These are phyloP conservation scores for Ophiostoma quercus DNA, from an alignment of 2,329 filamentous ascomycete species.

Conservation along the genomic window DNA sequence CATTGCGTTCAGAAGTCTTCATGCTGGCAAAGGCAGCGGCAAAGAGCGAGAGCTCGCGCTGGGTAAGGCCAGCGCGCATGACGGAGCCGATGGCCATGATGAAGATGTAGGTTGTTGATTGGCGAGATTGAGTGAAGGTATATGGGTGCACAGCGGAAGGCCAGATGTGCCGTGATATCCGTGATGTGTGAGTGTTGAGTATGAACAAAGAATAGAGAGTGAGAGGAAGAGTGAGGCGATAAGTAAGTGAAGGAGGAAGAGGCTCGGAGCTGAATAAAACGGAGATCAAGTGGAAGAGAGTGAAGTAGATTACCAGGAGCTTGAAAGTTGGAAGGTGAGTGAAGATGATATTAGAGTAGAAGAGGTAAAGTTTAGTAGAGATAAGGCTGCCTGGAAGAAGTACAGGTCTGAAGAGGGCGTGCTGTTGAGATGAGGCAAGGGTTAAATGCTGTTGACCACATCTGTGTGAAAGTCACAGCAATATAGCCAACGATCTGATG, in stretches of 20 bases:
- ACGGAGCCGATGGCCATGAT: not conserved
- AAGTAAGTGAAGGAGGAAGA: not conserved
- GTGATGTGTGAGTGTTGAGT: not conserved
- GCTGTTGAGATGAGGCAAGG: not conserved
- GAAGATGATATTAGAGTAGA: too few relatives aligned
- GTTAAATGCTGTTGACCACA: not conserved
- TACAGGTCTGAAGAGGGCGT: not conserved
- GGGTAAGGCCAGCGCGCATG: conserved; percentile 19
- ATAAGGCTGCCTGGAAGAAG: too few relatives aligned
- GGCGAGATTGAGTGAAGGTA: not conserved
- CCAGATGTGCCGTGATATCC: not conserved
- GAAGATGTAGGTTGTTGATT: not conserved
- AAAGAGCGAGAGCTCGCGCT: conserved; percentile 24
- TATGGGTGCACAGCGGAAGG: not conserved
- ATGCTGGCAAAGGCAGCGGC: conserved; percentile 23
- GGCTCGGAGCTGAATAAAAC: not conserved
- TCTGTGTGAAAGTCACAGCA: not conserved
- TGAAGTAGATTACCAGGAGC: too few relatives aligned
- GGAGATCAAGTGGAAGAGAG: not conserved
- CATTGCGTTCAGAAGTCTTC: conserved; percentile 7
- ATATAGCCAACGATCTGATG: not conserved
- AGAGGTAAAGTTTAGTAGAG: too few relatives aligned
- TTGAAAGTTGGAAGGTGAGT: not conserved
- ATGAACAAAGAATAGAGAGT: not conserved
- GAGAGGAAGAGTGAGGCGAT: not conserved